These are phyloP conservation scores for Sextonia rubra DNA, from an alignment of 164 flowering plant genomes.

Conservation along the genomic window DNA sequence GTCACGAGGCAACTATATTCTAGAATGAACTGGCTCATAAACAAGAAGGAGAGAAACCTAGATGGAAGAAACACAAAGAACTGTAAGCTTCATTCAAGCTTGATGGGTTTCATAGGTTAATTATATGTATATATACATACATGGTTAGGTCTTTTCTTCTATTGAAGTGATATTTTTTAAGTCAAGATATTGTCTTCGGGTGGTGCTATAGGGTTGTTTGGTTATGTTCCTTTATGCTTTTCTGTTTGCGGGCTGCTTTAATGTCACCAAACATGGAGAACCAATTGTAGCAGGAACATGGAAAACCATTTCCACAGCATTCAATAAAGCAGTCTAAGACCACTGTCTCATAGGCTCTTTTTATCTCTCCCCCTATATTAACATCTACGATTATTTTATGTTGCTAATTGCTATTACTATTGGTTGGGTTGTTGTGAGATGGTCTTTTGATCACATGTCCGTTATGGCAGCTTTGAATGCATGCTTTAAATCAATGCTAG, in stretches of 20 bases:
- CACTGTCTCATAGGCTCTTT: slow-evolving; percentile 7
- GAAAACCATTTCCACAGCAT: neutral
- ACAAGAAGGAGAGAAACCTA: neutral
- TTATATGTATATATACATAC: neutral
- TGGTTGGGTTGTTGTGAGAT: slow-evolving; percentile 2
- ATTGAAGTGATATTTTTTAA: neutral
- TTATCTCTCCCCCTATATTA: neutral
- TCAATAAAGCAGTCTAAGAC: slow-evolving; percentile 10
- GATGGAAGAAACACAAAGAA: neutral
- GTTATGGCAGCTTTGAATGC: neutral
- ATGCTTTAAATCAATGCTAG: neutral
- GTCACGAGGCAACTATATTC: neutral
- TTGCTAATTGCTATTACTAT: neutral
- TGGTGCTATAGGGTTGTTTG: slow-evolving; percentile 6
- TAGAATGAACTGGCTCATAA: neutral
- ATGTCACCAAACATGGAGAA: slow-evolving; percentile 9
- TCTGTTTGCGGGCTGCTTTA: slow-evolving; percentile 9
- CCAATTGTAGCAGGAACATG: neutral
- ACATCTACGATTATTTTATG: neutral
- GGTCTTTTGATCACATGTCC: neutral
- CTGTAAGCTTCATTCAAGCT: neutral
- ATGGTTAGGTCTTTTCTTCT: neutral
- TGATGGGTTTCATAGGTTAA: neutral
- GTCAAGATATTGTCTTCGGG: neutral
- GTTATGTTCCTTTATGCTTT: neutral